Conservation (phyloP, 2,329 filamentous ascomycete genomes). For the Fusarium sp. region DNA sequence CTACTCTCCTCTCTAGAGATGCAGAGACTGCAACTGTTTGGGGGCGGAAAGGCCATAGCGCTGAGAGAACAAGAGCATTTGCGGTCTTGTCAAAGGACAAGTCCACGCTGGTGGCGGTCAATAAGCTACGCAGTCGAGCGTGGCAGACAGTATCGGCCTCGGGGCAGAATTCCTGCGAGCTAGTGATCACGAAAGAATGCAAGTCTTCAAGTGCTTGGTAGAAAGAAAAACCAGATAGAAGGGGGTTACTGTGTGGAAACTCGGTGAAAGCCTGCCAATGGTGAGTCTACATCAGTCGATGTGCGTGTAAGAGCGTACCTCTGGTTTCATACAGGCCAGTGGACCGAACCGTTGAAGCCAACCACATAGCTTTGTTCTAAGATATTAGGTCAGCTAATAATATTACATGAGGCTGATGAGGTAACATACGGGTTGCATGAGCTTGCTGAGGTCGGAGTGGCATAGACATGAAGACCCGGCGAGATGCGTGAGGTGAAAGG, state of each 20-base stretch:
- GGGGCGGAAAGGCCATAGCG: constrained; percentile 68
- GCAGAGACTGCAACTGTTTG: constrained; percentile 58
- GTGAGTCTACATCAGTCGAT: constrained; percentile 19
- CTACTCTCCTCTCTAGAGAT: constrained; percentile 68
- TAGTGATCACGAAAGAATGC: constrained; percentile 64
- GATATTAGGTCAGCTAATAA: constrained; percentile 3
- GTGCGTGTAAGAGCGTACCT: constrained; percentile 41
- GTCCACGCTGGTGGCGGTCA: constrained; percentile 75
- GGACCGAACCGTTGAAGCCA: constrained; percentile 70
- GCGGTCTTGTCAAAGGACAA: constrained; percentile 80
- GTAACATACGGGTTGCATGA: constrained; percentile 43
- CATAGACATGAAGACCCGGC: constrained; percentile 85
- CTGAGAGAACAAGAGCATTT: constrained; percentile 73
- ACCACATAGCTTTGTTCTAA: constrained; percentile 66
- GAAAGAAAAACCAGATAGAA: constrained; percentile 73
- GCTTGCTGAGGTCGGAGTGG: constrained; percentile 64
- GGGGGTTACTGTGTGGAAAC: constrained; percentile 55
- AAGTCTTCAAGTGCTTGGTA: constrained; percentile 74
- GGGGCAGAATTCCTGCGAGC: constrained; percentile 65
- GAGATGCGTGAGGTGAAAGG: constrained; percentile 82
- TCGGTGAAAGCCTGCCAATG: constrained; percentile 69
- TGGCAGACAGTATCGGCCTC: constrained; percentile 62
- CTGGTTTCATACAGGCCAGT: constrained; percentile 63
- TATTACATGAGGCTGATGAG: background rate
- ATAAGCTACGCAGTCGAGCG: constrained; percentile 57